Evolutionary conservation across 768 basidiomycete genomes (phyloP), one percentile per base, ranked within the genome.

Genomic region (Arthromyces matolae): DNA sequence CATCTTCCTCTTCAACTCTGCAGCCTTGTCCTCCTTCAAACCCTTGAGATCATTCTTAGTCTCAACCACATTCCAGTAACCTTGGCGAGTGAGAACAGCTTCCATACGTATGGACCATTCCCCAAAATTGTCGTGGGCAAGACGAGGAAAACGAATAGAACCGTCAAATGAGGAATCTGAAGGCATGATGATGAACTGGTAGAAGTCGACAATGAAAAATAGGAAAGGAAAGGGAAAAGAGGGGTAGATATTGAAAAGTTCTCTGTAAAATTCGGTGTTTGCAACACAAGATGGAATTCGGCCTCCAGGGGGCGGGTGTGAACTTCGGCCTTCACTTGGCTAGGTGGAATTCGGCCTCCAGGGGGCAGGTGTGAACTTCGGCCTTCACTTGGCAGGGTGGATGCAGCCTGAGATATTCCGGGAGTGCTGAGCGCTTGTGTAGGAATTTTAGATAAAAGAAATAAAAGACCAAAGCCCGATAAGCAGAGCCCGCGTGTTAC

Each of bases 101-200:
- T 40, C 46, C 46, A 40, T 47, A 24, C 18, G 29, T 29, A 47
- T 23, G 5, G 14, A 31, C 29, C 46, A 47, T 33, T 47, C 36
- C 18, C 25, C 12, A 14, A 39, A 33, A 22, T 47, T 47, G 8
- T 20, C 32, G n/a, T 47, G 46, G 40, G 25, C 10, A 16, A 47
- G 37, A 2, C 19, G 10, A 18, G 45, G 16, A 29, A 46, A 37
- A 8, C 18, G 12, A 22, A 47, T 47, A 45, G 20, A 8, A 39
- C 38, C 13, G 16, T 39, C 38, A 25, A 39, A 12, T 19, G 16
- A 41, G 8, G 9, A 20, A 31, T 10, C 42, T 18, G 16, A 37
- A 13, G 36, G 24, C 29, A 42, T 42, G 18, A 42, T 10, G 8
- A 32, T 10, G 9, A 41, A 25, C 16, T 19, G 20, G 13, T 31